A percentile compares a stretch with the other conserved stretches of the same genome.
Conservation (phyloP, 257 asterid species). For the Solanum raphanifolium region DNA sequence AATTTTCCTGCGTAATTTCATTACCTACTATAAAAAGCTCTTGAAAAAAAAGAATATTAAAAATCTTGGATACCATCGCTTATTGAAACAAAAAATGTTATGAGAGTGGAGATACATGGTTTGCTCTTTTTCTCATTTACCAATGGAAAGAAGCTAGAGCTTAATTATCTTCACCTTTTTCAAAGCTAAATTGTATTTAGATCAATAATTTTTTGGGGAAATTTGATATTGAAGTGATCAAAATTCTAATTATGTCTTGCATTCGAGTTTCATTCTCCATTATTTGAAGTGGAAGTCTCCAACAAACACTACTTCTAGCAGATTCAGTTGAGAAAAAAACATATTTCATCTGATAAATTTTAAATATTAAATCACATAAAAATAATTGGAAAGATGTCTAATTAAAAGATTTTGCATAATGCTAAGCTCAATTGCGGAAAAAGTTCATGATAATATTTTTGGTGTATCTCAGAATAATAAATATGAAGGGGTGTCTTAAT, state of each 20-base stretch:
- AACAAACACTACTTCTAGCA: not conserved
- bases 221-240: not conserved
- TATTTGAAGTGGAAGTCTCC: not conserved
- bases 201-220: not conserved
- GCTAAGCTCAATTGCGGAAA: too few species aligned
- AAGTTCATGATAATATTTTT: not conserved
- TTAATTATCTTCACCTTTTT: not conserved
- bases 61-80: not conserved
- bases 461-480: not conserved
- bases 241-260: not conserved
- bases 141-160: not conserved
- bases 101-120: not conserved
- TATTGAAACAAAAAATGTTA: not conserved
- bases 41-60: too few species aligned
- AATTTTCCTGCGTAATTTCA: not conserved
- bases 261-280: not conserved
- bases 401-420: not conserved
- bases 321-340: not conserved
- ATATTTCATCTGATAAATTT: not conserved
- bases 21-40: not conserved
- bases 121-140: not conserved
- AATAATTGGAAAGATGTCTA: not conserved
- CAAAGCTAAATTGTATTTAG: not conserved
- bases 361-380: not conserved
- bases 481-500: not conserved